Evolutionary conservation across 768 basidiomycete species (phyloP), one percentile per base, ranked within the genome.

Genomic region (Porphyrellus cyaneotinctus): DNA sequence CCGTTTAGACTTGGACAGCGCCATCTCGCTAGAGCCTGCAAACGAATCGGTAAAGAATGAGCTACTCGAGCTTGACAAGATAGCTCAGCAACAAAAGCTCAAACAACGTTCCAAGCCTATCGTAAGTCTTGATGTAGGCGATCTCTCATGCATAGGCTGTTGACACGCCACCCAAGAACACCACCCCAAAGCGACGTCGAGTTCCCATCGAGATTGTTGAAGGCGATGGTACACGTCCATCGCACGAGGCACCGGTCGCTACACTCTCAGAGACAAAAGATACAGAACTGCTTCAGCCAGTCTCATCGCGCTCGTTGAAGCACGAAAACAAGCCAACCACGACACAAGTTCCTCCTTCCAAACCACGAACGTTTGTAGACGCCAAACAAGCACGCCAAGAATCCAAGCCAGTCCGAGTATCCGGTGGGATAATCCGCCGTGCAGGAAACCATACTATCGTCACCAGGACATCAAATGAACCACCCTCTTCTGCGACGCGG

Each of bases 341-440:
- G 2, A 44, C 49, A n/a, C 52, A 35, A 28, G 48, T 20, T 12
- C 53, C 62, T 31, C 37, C 48, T 18, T 57, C 43, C 28, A 63
- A 56, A 48, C 48, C 57, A n/a, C 58, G 61, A 56, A 75, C 80
- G 2, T 87, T 87, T 67, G 69, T 74, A 54, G 79, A 84, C 24
- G 84, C 79, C 6, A 86, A 84, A 60, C 73, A 78, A 48, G 74
- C 73, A 0, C 79, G 86, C 24, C 78, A 82, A 14, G 73, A 49
- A 39, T 69, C 68, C 13, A 77, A 72, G 49, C 53, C 69, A 59
- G 74, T 71, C 49, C 74, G 74, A 36, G 78, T 82, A 4, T 82
- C 85, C 1, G 88, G 87, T 9, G 88, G 88, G 0, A 85, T 91
- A 46, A 88, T 91, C 70, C 78, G 82, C 24, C 70, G 75, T 3